These are phyloP conservation scores for Raffaelea arxii DNA, from an alignment of 2,329 filamentous ascomycete species.

Conservation along the genomic window DNA sequence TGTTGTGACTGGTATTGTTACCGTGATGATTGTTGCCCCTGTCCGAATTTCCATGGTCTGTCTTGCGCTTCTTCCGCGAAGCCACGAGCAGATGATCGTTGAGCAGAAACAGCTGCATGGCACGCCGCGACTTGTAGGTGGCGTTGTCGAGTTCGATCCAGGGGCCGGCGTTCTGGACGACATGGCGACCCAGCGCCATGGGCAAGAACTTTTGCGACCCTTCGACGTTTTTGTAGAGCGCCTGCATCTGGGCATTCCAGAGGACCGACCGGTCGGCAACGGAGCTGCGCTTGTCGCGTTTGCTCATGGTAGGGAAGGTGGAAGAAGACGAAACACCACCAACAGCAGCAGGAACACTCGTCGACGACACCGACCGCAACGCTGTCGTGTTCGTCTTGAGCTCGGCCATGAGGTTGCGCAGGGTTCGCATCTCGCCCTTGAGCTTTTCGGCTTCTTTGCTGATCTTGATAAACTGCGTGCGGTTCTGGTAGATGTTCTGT, in stretches of 20 bases:
- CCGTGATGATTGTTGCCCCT: no score
- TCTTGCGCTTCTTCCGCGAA: slow-evolving; percentile 83
- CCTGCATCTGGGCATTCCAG: slow-evolving; percentile 65
- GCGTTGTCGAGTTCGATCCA: slow-evolving; percentile 98
- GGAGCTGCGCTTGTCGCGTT: slow-evolving; percentile 79
- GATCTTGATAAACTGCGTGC: slow-evolving; percentile 97
- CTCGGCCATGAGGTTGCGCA: slow-evolving; percentile 86
- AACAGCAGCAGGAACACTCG: slow-evolving; percentile 19
- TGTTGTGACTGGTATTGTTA: no score
- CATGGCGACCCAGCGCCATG: slow-evolving; percentile 81
- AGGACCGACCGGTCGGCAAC: slow-evolving; percentile 61
- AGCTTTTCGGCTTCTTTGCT: slow-evolving; percentile 98
- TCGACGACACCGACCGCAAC: slow-evolving; percentile 49
- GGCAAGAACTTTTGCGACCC: slow-evolving; percentile 95
- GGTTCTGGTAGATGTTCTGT: slow-evolving; percentile 92
- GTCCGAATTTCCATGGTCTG: no score
- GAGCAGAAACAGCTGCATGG: slow-evolving; percentile 83
- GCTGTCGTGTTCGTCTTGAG: slow-evolving; percentile 70
- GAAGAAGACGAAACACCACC: slow-evolving; percentile 11
- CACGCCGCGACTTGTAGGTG: slow-evolving; percentile 85
- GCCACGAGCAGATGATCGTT: slow-evolving; percentile 93
- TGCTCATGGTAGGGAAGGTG: slow-evolving; percentile 48
- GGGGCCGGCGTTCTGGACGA: slow-evolving; percentile 81
- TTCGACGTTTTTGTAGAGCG: slow-evolving; percentile 94
- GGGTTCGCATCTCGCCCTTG: slow-evolving; percentile 87